Evolutionary conservation across 345 rosid genomes (phyloP), one percentile per base, ranked within the genome.

Genomic region (Camelina hispida): DNA sequence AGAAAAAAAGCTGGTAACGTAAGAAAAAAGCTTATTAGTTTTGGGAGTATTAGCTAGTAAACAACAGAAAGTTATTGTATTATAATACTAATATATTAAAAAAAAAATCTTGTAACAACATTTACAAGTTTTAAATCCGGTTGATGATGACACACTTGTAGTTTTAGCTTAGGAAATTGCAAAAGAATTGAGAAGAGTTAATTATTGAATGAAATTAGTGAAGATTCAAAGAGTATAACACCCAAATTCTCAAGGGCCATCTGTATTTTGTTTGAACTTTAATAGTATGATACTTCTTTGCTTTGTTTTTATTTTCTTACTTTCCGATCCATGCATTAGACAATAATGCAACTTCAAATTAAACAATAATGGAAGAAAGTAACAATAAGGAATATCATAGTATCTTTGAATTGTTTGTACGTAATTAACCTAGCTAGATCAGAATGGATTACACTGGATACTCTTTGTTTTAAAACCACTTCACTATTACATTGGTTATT

Each of bases 1-100:
- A n/a, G n/a, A n/a, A 62, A 34, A 66, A 58, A 23, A 35, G 6
- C 58, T 1, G 60, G 73, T 75, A 66, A 75, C 68, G 73, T 66
- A 38, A 72, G 48, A 35, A 57, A 58, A 28, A 35, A 6, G 25
- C 54, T 18, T 25, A 22, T 55, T 23, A 16, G 22, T 35, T 56
- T 55, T 35, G 50, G 42, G 60, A 8, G 8, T 43, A 64, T 43
- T 73, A 54, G 40, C 65, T 63, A 37, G 8, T 64, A 35, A 38
- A 17, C 51, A 74, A 66, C n/a, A 58, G n/a, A 74, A 74, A 57
- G 32, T 22, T 11, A 66, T 23, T 37, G 40, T 2, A 37, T 37
- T 56, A 38, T 56, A 22, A 7, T 17, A 18, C 34, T 51, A 37
- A 16, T 25, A 5, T 25, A 4, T 5, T 61, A 38, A 38, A 14